phyloP scores from a whole-genome alignment of 2,329 filamentous ascomycete genomes.

The Fonsecaea pedrosoi region DNA sequence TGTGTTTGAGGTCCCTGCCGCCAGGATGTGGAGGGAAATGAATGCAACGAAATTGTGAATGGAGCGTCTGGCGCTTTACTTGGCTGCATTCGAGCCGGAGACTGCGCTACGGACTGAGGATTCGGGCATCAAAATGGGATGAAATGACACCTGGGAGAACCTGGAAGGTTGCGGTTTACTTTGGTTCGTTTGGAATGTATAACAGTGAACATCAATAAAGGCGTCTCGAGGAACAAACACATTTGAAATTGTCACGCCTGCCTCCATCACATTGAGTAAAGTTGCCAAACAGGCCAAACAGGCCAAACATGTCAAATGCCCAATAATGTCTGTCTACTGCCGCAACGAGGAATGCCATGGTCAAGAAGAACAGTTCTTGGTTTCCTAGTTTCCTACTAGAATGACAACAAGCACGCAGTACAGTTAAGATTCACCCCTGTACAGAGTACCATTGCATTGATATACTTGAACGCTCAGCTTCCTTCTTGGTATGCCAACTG shows the following conservation, averaged over 20 bases:
- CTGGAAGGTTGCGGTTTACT: no score
- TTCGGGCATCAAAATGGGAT: no score
- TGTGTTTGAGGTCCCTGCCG: slow-evolving; percentile 4
- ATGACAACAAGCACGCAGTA: not conserved
- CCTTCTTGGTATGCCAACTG: not conserved
- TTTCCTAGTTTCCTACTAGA: not conserved
- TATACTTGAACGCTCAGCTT: not conserved
- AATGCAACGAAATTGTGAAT: not conserved
- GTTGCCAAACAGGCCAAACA: no score
- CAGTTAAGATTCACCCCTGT: not conserved
- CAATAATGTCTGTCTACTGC: no score
- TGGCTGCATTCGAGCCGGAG: not conserved
- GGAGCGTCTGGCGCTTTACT: not conserved
- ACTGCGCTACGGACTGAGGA: not conserved
- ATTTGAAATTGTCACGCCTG: no score
- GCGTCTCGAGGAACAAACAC: no score
- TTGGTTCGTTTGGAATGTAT: no score
- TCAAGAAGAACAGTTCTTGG: not conserved
- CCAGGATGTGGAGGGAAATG: slow-evolving; percentile 7
- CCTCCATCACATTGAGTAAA: no score
- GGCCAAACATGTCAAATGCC: no score
- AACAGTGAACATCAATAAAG: no score
- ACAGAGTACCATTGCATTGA: not conserved
- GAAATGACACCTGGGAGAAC: no score
- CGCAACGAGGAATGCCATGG: no score